Conservation (phyloP, 2,329 filamentous ascomycete species). For the Hirsutella rhossiliensis region DNA sequence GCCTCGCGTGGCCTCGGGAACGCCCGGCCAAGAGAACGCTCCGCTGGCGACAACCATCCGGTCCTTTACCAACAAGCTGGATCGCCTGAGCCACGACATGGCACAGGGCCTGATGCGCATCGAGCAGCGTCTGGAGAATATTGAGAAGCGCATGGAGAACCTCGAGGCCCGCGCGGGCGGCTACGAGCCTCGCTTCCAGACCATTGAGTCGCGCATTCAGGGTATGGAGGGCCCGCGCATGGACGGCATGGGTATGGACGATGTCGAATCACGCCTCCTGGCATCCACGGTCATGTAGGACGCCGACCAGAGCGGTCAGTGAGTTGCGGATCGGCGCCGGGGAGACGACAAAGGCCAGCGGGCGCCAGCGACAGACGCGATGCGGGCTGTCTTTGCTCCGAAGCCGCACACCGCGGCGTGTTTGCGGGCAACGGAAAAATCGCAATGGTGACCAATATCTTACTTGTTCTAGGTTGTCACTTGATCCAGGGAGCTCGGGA, state of each 20-base stretch:
- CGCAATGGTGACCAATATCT: not conserved
- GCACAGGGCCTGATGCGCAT: slow-evolving; percentile 38
- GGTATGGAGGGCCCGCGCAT: slow-evolving; percentile 29
- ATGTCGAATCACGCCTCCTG: slow-evolving; percentile 30
- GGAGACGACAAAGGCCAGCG: too few species aligned
- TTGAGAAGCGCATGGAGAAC: slow-evolving; percentile 43
- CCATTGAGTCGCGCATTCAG: slow-evolving; percentile 28
- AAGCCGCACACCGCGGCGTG: too few species aligned
- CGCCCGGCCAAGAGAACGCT: slow-evolving; percentile 44
- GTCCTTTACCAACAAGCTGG: slow-evolving; percentile 46
- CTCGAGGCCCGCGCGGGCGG: slow-evolving; percentile 33
- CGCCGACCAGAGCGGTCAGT: slow-evolving; percentile 1
- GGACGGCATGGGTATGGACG: slow-evolving; percentile 31
- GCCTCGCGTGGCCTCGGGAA: slow-evolving; percentile 40
- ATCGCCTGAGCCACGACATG: slow-evolving; percentile 45
- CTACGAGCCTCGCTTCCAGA: slow-evolving; percentile 32
- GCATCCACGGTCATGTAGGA: slow-evolving; percentile 31
- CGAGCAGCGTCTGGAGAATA: slow-evolving; percentile 34
- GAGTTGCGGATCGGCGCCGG: not conserved
- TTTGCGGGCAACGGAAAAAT: too few species aligned
- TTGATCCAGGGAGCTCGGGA: not conserved
- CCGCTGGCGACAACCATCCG: slow-evolving; percentile 45
- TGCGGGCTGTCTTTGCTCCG: too few species aligned
- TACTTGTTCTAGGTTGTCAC: not conserved
- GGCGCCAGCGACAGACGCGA: too few species aligned